Evolutionary conservation across 2,329 filamentous ascomycete genomes (phyloP), one percentile per base, ranked within the genome.

Genomic region (Pseudocercospora ulei): DNA sequence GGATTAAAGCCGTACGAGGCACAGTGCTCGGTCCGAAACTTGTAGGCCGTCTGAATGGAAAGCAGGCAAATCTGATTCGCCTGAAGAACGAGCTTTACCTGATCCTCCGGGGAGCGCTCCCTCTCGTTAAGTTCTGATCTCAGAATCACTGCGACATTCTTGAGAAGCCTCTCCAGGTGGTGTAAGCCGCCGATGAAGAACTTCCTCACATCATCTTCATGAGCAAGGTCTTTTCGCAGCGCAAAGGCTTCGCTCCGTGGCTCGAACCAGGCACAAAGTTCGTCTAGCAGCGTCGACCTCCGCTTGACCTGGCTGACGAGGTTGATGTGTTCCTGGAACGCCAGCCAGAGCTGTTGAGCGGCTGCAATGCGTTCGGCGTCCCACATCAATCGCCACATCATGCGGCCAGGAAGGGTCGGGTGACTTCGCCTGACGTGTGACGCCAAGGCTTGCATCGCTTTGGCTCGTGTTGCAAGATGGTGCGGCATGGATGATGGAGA

Each of bases 311-410:
- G 38, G 12, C 24, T 49, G 17, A 42, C 41, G 35, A 48, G 37
- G 8, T 46, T 68, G 5, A 78, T 69, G 35, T 80, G 79, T 5
- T 69, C 66, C 56, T 94, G 82, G 54, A 93, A 85, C 37, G 75
- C 70, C 46, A 77, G 78, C 86, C 88, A 96, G 23, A 96, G 70
- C 29, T 76, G 70, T 44, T 74, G 72, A 11, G 85, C 84, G 22
- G 86, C 82, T 27, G 80, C 76, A 64, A 96, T 73, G 62, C 87
- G 94, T 60, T 98, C 90, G 0, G 88, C 88, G 54, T 88, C 78
- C 69, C 78, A 82, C n/a, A 98, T 66, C 19, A 98, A 64, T 46
- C 73, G 71, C 86, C 87, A 96, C 50, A 78, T 77, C 1, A 78
- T 78, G 14, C 65, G 65, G 25, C 76, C 73, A 47, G 81, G 75